Percentiles rank a stretch among this genome's conserved stretches.
Conservation (phyloP, 2,329 filamentous ascomycete genomes). For the Fusarium tjaetaba region DNA sequence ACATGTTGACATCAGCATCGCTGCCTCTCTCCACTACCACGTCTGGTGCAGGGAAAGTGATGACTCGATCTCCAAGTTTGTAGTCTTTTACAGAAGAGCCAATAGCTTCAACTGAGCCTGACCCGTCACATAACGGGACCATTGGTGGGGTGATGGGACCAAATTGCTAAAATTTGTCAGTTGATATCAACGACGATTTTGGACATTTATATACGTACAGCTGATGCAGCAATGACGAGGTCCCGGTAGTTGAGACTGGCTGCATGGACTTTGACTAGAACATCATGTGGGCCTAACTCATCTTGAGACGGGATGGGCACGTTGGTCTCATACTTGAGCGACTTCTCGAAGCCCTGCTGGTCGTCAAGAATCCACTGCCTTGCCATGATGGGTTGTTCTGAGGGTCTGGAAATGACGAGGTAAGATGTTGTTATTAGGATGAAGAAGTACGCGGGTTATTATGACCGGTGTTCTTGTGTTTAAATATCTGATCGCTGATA, state of each 20-base stretch:
- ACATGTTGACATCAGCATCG: slow-evolving; percentile 38
- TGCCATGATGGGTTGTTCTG: background rate
- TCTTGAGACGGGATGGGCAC: slow-evolving; percentile 9
- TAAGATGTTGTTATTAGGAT: background rate
- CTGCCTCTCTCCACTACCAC: slow-evolving; percentile 20
- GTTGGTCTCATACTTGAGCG: slow-evolving; percentile 47
- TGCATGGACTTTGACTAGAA: slow-evolving; percentile 66
- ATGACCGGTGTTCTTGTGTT: accelerated
- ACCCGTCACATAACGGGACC: slow-evolving; percentile 52
- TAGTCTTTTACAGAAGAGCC: slow-evolving; percentile 59
- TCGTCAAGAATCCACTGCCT: slow-evolving; percentile 38
- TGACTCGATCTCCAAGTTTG: slow-evolving; percentile 66
- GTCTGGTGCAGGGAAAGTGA: slow-evolving; percentile 55
- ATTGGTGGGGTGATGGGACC: slow-evolving; percentile 41
- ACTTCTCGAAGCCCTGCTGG: slow-evolving; percentile 49
- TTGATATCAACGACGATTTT: background rate
- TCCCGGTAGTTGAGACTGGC: slow-evolving; percentile 62
- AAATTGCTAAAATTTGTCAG: slow-evolving; percentile 25
- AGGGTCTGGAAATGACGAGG: accelerated
- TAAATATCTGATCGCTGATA: background rate
- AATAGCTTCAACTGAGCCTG: slow-evolving; percentile 58
- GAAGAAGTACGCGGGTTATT: background rate
- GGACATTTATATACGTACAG: slow-evolving; percentile 36
- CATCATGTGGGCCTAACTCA: slow-evolving; percentile 65
- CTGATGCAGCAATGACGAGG: slow-evolving; percentile 52